These are phyloP conservation scores for Teunomyces barrocoloradensis DNA, from an alignment of 805 yeast species.

Conservation along the genomic window DNA sequence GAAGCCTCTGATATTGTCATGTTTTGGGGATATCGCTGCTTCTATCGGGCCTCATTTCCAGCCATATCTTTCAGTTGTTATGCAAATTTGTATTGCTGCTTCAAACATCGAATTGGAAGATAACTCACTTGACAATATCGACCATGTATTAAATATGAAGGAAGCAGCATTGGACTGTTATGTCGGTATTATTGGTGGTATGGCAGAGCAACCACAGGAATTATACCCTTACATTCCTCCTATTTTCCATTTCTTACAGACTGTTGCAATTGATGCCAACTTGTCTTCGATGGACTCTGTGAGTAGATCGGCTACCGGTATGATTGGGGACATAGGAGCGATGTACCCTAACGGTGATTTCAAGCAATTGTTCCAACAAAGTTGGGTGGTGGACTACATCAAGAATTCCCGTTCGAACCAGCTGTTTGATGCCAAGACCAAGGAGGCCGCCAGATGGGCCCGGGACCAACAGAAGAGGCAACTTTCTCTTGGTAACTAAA, in stretches of 20 bases:
- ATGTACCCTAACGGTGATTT: slow-evolving; percentile 80
- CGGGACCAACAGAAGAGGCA: slow-evolving; percentile 72
- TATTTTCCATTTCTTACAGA: slow-evolving; percentile 66
- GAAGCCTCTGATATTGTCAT: slow-evolving; percentile 83
- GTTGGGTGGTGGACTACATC: slow-evolving; percentile 79
- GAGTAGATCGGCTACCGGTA: slow-evolving; percentile 81
- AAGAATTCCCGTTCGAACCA: slow-evolving; percentile 67
- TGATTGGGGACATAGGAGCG: slow-evolving; percentile 89
- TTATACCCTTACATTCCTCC: slow-evolving; percentile 64
- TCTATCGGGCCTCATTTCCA: slow-evolving; percentile 76
- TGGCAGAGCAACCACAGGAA: slow-evolving; percentile 63
- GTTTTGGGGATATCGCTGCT: slow-evolving; percentile 94
- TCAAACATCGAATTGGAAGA: slow-evolving; percentile 64
- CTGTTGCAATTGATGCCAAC: slow-evolving; percentile 57
- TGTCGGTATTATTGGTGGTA: slow-evolving; percentile 93
- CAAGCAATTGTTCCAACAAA: slow-evolving; percentile 61
- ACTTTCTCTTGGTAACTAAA: slow-evolving; percentile 2
- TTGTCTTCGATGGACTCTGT: slow-evolving; percentile 65
- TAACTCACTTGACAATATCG: slow-evolving; percentile 68
- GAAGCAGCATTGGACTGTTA: slow-evolving; percentile 94
- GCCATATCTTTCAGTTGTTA: slow-evolving; percentile 75
- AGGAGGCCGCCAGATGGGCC: slow-evolving; percentile 97
- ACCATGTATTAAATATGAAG: slow-evolving; percentile 66
- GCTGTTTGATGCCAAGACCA: slow-evolving; percentile 61
- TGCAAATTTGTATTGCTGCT: slow-evolving; percentile 71